phyloP scores from a whole-genome alignment of 768 basidiomycete species.

The Clavulina sp. region DNA sequence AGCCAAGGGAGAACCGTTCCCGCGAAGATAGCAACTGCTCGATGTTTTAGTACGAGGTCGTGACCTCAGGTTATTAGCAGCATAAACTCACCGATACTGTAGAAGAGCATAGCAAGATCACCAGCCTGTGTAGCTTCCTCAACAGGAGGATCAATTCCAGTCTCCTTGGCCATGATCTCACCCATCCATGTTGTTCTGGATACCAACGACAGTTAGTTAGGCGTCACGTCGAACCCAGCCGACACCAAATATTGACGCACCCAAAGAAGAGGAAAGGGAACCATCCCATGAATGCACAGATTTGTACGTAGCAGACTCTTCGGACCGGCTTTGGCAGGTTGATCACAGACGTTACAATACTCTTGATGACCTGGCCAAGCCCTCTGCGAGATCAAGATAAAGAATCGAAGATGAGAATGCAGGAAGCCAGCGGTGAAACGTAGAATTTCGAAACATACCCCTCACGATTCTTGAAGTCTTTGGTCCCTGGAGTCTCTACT shows the following conservation, averaged over 20 bases:
- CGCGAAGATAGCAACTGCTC: constrained; percentile 63
- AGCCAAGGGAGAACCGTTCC: constrained; percentile 70
- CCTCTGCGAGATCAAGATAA: constrained; percentile 23
- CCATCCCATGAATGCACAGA: constrained; percentile 97
- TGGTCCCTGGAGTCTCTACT: constrained; percentile 38
- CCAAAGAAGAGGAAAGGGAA: constrained; percentile 93
- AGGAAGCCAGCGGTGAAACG: neutral
- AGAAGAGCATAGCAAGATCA: constrained; percentile 75
- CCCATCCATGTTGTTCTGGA: constrained; percentile 82
- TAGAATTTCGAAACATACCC: too few relatives aligned
- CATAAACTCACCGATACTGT: constrained; percentile 58
- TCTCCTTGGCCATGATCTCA: constrained; percentile 79
- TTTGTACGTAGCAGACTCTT: constrained; percentile 80
- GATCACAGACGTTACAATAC: constrained; percentile 54
- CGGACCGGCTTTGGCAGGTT: constrained; percentile 71
- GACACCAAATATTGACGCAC: constrained; percentile 25
- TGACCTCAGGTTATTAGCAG: neutral
- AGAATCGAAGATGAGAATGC: neutral
- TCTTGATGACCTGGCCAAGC: constrained; percentile 54
- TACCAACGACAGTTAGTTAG: too few relatives aligned
- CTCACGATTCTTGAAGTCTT: constrained; percentile 16
- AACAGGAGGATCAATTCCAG: constrained; percentile 52
- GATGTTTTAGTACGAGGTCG: neutral
- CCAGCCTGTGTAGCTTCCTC: constrained; percentile 76
- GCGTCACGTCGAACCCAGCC: neutral